A percentile compares a stretch with the other conserved stretches of the same genome.
phyloP scores from a whole-genome alignment of 75 land plant genomes.

The Adiantum capillusveneris region DNA sequence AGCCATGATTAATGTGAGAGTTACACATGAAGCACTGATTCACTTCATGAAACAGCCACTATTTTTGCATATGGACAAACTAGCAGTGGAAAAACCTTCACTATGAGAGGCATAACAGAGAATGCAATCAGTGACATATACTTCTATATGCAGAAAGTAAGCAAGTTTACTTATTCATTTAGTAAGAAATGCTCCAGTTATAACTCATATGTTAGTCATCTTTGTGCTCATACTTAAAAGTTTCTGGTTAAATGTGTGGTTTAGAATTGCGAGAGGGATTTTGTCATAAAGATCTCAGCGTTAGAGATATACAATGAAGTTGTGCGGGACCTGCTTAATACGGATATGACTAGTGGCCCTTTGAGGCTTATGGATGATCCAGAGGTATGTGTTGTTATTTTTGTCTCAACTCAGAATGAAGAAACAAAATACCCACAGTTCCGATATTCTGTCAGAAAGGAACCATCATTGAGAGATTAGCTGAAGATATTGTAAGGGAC shows the following conservation, averaged over 20 bases:
- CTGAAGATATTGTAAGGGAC: slow-evolving; percentile 70
- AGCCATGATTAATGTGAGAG: neutral
- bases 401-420: too few relatives aligned
- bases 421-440: too few relatives aligned
- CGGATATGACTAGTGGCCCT: slow-evolving; percentile 36
- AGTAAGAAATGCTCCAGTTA: too few relatives aligned
- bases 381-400: slow-evolving; percentile 69
- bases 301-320: slow-evolving; percentile 97
- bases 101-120: slow-evolving; percentile 91
- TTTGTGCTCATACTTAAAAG: too few relatives aligned
- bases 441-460: slow-evolving; percentile 51
- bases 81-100: slow-evolving; percentile 96
- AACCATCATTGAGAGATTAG: slow-evolving; percentile 76
- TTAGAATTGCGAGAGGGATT: slow-evolving; percentile 85
- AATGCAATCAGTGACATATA: slow-evolving; percentile 67
- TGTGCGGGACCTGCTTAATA: slow-evolving; percentile 76
- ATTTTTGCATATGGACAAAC: slow-evolving; percentile 99
- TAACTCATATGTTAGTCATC: too few relatives aligned
- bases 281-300: slow-evolving; percentile 83
- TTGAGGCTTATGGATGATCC: slow-evolving; percentile 91
- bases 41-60: slow-evolving; percentile 45
- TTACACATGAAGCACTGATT: too few relatives aligned
- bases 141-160: slow-evolving; percentile 63
- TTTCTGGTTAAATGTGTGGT: slow-evolving; percentile 4
- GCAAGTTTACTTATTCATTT: too few relatives aligned